Evolutionary conservation across 441 rosid species (phyloP).

Genomic region (Erodium texanum): DNA sequence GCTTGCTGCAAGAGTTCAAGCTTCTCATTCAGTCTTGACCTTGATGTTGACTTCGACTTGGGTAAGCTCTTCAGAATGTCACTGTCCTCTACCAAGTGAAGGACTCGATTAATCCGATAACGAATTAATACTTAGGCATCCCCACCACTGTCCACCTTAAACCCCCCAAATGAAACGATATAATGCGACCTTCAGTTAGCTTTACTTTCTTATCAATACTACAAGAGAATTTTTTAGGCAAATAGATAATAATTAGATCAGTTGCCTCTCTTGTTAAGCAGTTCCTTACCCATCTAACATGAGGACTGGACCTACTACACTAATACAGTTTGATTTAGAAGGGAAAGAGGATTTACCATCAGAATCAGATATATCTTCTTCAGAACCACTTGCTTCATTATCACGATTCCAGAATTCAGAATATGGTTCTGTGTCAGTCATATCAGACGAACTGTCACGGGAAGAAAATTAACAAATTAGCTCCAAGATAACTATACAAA

Average conservation of each 20-base stretch:
- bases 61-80: slow-evolving; percentile 40
- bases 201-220: neutral
- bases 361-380: slow-evolving; percentile 86
- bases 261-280: neutral
- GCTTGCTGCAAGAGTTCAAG: slow-evolving; percentile 61
- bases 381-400: slow-evolving; percentile 63
- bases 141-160: neutral
- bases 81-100: slow-evolving; percentile 36
- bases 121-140: neutral
- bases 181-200: neutral
- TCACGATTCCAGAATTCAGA: slow-evolving; percentile 94
- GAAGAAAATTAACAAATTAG: slow-evolving; percentile 15
- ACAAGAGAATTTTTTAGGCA: neutral
- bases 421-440: slow-evolving; percentile 31
- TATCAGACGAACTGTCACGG: slow-evolving; percentile 39
- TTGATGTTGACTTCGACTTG: slow-evolving; percentile 40
- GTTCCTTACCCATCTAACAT: neutral
- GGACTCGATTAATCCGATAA: slow-evolving; percentile 15
- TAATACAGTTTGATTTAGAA: slow-evolving; percentile 5
- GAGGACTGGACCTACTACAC: neutral
- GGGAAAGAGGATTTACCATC: slow-evolving; percentile 43
- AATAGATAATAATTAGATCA: neutral
- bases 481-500: slow-evolving; percentile 7
- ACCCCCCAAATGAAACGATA: neutral
- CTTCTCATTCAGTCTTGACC: slow-evolving; percentile 50